A percentile compares a stretch with the other conserved stretches of the same genome.
phyloP scores from a whole-genome alignment of 768 basidiomycete genomes.

The Tulasnella sp. region DNA sequence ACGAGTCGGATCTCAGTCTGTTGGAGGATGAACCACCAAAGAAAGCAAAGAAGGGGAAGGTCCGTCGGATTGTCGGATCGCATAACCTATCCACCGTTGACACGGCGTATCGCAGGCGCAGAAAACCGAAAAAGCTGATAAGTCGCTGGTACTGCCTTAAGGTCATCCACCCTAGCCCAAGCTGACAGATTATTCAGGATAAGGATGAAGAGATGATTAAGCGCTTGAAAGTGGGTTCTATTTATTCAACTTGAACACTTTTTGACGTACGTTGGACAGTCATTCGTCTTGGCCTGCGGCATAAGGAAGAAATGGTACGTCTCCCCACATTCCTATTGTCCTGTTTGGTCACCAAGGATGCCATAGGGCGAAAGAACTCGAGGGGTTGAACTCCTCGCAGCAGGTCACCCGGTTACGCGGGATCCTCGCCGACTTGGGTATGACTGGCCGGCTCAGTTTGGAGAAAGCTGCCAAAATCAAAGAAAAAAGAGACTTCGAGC shows the following conservation, averaged over 20 bases:
- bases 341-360: neutral
- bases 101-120: slow-evolving; percentile 22
- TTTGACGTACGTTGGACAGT: slow-evolving; percentile 30
- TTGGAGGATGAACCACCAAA: slow-evolving; percentile 45
- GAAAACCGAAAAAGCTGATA: slow-evolving; percentile 20
- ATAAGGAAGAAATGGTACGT: slow-evolving; percentile 59
- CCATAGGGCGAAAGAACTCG: slow-evolving; percentile 42
- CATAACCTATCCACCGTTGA: slow-evolving; percentile 19
- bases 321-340: neutral
- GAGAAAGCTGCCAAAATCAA: slow-evolving; percentile 72
- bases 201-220: slow-evolving; percentile 68
- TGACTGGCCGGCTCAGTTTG: slow-evolving; percentile 62
- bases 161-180: neutral
- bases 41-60: neutral
- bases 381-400: slow-evolving; percentile 41
- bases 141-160: neutral
- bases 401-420: slow-evolving; percentile 55
- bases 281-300: slow-evolving; percentile 60
- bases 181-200: neutral
- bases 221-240: slow-evolving; percentile 47
- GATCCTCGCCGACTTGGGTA: slow-evolving; percentile 60
- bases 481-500: slow-evolving; percentile 56
- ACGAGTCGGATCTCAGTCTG: slow-evolving; percentile 41
- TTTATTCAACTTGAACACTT: neutral
- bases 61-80: neutral